Conservation (phyloP, 2,329 filamentous ascomycete genomes). For the Bipolaris victoriae region DNA sequence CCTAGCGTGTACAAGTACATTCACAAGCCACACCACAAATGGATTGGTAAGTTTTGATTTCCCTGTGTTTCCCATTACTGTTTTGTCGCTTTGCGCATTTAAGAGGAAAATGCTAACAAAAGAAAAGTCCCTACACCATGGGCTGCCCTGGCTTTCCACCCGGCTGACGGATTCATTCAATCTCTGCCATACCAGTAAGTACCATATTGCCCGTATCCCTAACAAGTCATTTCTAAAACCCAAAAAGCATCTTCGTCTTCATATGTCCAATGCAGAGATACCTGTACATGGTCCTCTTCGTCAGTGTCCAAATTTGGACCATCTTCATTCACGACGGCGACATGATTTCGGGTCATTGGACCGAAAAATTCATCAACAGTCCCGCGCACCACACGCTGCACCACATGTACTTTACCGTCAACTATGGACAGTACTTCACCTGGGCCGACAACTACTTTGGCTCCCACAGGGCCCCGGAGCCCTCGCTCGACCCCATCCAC, state of each 20-base stretch:
- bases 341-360: conserved; percentile 13
- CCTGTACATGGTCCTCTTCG: conserved; percentile 14
- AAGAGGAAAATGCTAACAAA: neutral
- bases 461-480: conserved; percentile 9
- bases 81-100: neutral
- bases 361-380: conserved; percentile 13
- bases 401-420: conserved; percentile 17
- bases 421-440: conserved; percentile 14
- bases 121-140: conserved; percentile 12
- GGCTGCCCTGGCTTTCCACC: conserved; percentile 15
- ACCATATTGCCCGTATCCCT: neutral
- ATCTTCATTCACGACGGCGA: conserved; percentile 16
- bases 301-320: conserved; percentile 11
- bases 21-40: conserved; percentile 16
- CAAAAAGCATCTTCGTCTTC: conserved; percentile 8
- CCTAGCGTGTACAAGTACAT: conserved; percentile 15
- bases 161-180: conserved; percentile 10
- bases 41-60: conserved; percentile 8
- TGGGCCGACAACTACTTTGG: conserved; percentile 13
- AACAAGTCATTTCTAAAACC: neutral
- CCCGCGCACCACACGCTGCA: conserved; percentile 13
- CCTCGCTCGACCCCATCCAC: conserved; percentile 11
- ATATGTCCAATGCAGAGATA: conserved; percentile 15
- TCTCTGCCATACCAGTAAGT: conserved; percentile 16
- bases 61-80: no score